A percentile compares a stretch with the other conserved stretches of the same genome.
Evolutionary conservation across 805 yeast species (phyloP).

Genomic region (Jamesozyma piceae): DNA sequence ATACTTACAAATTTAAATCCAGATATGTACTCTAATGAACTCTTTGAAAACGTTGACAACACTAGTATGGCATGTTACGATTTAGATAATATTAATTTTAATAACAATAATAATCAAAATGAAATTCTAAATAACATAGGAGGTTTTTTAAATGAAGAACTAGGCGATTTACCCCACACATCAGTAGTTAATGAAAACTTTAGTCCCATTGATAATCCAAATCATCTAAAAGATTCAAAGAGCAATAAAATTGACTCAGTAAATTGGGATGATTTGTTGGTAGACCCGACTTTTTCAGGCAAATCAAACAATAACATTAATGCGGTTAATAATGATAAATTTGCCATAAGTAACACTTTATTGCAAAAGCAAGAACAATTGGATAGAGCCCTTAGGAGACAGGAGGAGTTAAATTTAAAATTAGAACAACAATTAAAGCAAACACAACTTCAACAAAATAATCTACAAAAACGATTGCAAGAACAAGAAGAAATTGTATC

Average conservation of each 20-base stretch:
- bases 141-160: slow-evolving; percentile 1
- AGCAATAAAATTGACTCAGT: neutral
- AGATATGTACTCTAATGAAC: neutral
- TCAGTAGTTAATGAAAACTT: neutral
- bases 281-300: neutral
- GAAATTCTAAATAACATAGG: neutral
- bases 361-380: slow-evolving; percentile 24
- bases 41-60: neutral
- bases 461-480: slow-evolving; percentile 19
- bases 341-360: slow-evolving; percentile 9
- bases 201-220: neutral
- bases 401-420: slow-evolving; percentile 22
- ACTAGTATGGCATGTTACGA: neutral
- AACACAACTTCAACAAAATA: slow-evolving; percentile 25
- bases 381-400: slow-evolving; percentile 23
- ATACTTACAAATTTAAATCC: neutral
- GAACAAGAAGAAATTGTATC: slow-evolving; percentile 13
- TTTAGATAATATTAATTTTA: neutral
- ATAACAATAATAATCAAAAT: neutral
- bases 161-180: neutral
- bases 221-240: neutral
- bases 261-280: slow-evolving; percentile 2
- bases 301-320: slow-evolving; percentile 10
- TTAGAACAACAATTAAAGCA: slow-evolving; percentile 23
- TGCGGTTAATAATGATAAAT: neutral